phyloP scores from a whole-genome alignment of 345 rosid genomes.

The Citrus maxima region DNA sequence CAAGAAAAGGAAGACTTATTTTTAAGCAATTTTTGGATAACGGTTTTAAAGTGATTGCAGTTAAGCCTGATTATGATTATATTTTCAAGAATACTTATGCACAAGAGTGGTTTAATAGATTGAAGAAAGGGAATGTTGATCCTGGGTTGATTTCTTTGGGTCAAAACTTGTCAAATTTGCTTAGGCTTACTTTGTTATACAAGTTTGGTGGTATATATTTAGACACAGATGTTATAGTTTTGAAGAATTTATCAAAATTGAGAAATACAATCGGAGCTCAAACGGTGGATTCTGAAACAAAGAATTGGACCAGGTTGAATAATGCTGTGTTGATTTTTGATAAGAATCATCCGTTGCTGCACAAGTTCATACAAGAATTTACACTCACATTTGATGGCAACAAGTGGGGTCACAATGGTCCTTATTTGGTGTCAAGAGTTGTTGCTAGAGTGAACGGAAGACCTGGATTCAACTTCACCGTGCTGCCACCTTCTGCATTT shows the following conservation, averaged over 20 bases:
- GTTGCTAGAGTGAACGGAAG: slow-evolving; percentile 39
- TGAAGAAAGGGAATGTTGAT: slow-evolving; percentile 53
- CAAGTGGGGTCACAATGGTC: slow-evolving; percentile 99
- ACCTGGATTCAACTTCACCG: slow-evolving; percentile 50
- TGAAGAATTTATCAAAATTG: slow-evolving; percentile 45
- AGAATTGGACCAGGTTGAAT: slow-evolving; percentile 82
- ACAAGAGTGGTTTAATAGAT: slow-evolving; percentile 52
- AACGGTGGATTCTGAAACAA: slow-evolving; percentile 44
- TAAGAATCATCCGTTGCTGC: slow-evolving; percentile 67
- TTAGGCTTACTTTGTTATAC: slow-evolving; percentile 70
- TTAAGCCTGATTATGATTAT: slow-evolving; percentile 62
- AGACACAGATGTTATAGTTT: slow-evolving; percentile 69
- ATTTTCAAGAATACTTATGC: slow-evolving; percentile 64
- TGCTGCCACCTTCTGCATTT: slow-evolving; percentile 76
- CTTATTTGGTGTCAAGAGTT: slow-evolving; percentile 84
- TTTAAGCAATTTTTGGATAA: slow-evolving; percentile 49
- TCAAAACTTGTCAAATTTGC: slow-evolving; percentile 84
- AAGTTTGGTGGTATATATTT: slow-evolving; percentile 80
- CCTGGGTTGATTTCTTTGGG: slow-evolving; percentile 83
- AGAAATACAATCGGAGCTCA: slow-evolving; percentile 83
- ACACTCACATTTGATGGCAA: slow-evolving; percentile 77
- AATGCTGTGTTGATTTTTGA: slow-evolving; percentile 84
- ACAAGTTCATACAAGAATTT: slow-evolving; percentile 76
- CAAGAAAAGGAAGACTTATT: slow-evolving; percentile 40
- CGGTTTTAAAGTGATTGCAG: slow-evolving; percentile 45